These are phyloP conservation scores for Saccharum officinarum DNA, from an alignment of 176 grass and related monocot genomes.

Conservation along the genomic window DNA sequence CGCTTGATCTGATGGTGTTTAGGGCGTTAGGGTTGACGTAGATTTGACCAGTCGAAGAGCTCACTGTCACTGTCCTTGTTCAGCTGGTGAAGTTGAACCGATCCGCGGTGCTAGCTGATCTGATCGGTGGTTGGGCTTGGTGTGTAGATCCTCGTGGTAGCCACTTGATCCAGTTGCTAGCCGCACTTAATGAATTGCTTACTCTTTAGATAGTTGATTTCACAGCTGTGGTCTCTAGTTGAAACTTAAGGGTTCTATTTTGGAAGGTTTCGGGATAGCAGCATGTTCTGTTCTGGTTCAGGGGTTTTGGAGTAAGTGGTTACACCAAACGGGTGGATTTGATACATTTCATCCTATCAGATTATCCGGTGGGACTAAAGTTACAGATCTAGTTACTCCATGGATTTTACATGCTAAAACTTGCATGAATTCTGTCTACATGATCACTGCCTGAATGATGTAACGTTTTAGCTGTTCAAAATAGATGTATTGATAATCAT, in stretches of 20 bases:
- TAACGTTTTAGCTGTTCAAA: neutral
- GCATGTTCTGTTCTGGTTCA: neutral
- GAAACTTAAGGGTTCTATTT: neutral
- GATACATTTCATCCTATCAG: neutral
- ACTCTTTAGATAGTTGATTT: neutral
- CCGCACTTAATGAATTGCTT: neutral
- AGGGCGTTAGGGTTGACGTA: neutral
- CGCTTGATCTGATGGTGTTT: neutral
- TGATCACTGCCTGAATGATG: neutral
- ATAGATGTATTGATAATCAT: neutral
- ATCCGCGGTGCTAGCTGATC: neutral
- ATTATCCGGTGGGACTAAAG: neutral
- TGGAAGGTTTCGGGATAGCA: neutral
- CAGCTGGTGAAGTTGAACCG: neutral
- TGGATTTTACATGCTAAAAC: neutral
- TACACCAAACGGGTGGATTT: neutral
- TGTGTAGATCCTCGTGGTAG: slow-evolving; percentile 16
- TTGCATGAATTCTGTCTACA: neutral
- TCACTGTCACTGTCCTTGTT: slow-evolving; percentile 43
- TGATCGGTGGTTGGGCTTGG: neutral
- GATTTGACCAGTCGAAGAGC: slow-evolving; percentile 8
- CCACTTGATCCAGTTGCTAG: neutral
- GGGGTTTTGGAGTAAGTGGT: neutral
- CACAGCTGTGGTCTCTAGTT: neutral
- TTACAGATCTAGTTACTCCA: neutral